Evolutionary conservation across 148 eudicot species (phyloP).

Genomic region (Simmondsia chinensis): DNA sequence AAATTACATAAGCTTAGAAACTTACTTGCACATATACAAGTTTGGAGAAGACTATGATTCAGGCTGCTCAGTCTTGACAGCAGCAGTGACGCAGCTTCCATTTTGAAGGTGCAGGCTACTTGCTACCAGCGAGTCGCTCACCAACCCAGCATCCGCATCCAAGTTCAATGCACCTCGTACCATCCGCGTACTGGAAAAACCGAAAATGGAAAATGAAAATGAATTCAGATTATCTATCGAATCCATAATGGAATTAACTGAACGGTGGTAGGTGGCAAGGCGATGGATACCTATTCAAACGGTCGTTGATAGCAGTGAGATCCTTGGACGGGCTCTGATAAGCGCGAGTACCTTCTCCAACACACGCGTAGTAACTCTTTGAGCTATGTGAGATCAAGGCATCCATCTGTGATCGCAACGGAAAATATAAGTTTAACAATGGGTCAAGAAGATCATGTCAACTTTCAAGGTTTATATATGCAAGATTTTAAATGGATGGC

Average conservation of each 20-base stretch:
- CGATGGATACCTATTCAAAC: constrained; percentile 71
- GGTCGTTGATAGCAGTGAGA: constrained; percentile 82
- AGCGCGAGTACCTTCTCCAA: constrained; percentile 99
- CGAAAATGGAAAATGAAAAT: background rate
- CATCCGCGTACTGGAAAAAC: constrained; percentile 39
- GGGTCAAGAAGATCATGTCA: no score
- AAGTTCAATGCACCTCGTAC: constrained; percentile 65
- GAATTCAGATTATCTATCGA: no score
- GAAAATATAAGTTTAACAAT: no score
- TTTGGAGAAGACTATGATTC: constrained; percentile 34
- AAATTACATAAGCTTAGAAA: constrained; percentile 11
- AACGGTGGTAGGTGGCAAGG: background rate
- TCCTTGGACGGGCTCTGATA: constrained; percentile 99
- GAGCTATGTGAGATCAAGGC: constrained; percentile 76
- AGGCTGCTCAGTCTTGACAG: constrained; percentile 62
- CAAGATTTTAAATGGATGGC: no score
- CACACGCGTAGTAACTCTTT: constrained; percentile 95
- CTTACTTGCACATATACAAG: constrained; percentile 20
- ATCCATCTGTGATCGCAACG: constrained; percentile 58
- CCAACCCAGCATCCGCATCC: constrained; percentile 72
- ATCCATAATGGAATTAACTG: background rate
- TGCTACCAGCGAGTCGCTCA: constrained; percentile 83
- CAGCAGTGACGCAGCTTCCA: constrained; percentile 38
- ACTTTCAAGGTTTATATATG: no score
- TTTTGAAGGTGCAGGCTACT: constrained; percentile 61